phyloP scores from a whole-genome alignment of 176 grass and related monocot species.

The Rhynchospora pubera region DNA sequence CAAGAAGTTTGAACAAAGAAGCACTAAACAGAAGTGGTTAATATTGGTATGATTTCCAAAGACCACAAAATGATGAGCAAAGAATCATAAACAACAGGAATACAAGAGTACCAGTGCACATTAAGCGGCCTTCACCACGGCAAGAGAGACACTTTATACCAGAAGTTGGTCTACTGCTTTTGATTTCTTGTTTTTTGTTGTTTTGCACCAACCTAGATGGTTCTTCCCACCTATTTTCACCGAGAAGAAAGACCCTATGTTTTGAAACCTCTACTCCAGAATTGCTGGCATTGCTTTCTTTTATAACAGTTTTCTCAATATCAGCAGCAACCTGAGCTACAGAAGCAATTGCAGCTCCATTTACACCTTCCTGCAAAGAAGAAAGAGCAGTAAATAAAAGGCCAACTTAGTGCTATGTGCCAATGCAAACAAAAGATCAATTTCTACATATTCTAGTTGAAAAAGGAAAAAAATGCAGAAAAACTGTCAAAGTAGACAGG shows the following conservation, averaged over 20 bases:
- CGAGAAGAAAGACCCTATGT: slow-evolving; percentile 73
- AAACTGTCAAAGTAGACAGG: not conserved
- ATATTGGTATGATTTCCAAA: not conserved
- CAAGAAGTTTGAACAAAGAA: not conserved
- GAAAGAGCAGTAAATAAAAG: not conserved
- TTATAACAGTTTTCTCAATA: slow-evolving; percentile 38
- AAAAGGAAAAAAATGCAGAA: not conserved
- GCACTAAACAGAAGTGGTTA: not conserved
- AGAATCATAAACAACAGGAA: not conserved
- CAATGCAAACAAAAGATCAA: not conserved
- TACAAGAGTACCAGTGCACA: slow-evolving; percentile 60
- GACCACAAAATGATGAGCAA: not conserved
- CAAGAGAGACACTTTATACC: slow-evolving; percentile 62
- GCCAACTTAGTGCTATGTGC: not conserved
- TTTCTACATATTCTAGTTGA: not conserved
- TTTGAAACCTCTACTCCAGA: slow-evolving; percentile 32
- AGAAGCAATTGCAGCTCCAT: slow-evolving; percentile 50
- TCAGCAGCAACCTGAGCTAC: slow-evolving; percentile 38
- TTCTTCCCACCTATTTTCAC: slow-evolving; percentile 98
- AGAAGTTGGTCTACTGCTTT: slow-evolving; percentile 9
- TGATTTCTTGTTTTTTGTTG: slow-evolving; percentile 25
- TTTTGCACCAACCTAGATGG: slow-evolving; percentile 48
- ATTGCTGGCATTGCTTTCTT: slow-evolving; percentile 32
- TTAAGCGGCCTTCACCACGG: slow-evolving; percentile 63
- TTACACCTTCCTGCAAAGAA: slow-evolving; percentile 39